These are phyloP conservation scores for Trametes cingulata DNA, from an alignment of 768 basidiomycete species.

Conservation along the genomic window DNA sequence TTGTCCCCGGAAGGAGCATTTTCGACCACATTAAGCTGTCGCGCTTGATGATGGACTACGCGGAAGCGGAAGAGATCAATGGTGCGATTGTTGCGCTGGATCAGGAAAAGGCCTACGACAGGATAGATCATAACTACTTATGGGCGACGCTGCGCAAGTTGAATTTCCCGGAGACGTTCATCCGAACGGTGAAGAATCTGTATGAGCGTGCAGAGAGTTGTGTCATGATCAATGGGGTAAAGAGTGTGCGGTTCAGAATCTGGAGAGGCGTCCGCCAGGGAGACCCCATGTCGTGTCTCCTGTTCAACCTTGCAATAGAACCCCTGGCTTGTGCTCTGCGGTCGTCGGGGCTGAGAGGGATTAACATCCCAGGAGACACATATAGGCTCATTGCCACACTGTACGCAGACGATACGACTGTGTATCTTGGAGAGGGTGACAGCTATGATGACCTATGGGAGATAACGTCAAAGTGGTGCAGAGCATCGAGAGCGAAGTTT, in stretches of 20 bases:
- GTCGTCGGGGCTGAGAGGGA: slow-evolving; percentile 21
- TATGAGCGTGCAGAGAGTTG: slow-evolving; percentile 32
- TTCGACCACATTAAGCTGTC: slow-evolving; percentile 34
- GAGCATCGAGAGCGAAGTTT: slow-evolving; percentile 41
- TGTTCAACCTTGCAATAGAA: too few relatives aligned
- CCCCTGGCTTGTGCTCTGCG: slow-evolving; percentile 25
- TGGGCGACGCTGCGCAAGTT: slow-evolving; percentile 4
- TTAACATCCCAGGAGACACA: slow-evolving; percentile 14
- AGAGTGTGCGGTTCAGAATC: slow-evolving; percentile 29
- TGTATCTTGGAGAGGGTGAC: slow-evolving; percentile 34
- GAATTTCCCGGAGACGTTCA: slow-evolving; percentile 12
- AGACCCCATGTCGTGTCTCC: slow-evolving; percentile 35
- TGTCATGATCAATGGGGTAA: slow-evolving; percentile 36
- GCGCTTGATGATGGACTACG: slow-evolving; percentile 16
- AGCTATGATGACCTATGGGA: slow-evolving; percentile 24
- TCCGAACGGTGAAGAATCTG: slow-evolving; percentile 30
- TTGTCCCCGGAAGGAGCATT: slow-evolving; percentile 35
- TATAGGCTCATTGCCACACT: slow-evolving; percentile 23
- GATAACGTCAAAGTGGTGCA: slow-evolving; percentile 41
- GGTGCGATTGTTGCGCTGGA: too few relatives aligned
- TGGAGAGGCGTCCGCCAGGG: slow-evolving; percentile 39
- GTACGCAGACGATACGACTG: slow-evolving; percentile 31
- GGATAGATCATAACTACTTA: slow-evolving; percentile 19
- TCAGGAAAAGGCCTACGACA: too few relatives aligned
- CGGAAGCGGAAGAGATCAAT: slow-evolving; percentile 11